Evolutionary conservation across 306 rosid genomes (phyloP).

Genomic region (Cicer arietinum): DNA sequence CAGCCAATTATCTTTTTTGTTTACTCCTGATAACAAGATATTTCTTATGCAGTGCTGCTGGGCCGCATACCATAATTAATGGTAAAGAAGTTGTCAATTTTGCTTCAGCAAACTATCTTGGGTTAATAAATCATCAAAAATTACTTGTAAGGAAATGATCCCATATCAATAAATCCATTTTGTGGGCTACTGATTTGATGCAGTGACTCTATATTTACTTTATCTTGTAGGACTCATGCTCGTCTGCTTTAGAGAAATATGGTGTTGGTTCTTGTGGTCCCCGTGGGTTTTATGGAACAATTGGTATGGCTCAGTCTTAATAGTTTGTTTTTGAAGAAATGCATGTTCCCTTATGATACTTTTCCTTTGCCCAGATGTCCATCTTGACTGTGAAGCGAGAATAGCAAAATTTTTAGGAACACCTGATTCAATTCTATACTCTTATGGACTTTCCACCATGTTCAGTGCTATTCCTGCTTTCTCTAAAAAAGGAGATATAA

Average conservation of each 20-base stretch:
- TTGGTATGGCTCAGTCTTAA: slow-evolving; percentile 64
- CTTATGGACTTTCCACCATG: slow-evolving; percentile 96
- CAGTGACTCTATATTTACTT: slow-evolving; percentile 42
- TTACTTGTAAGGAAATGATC: slow-evolving; percentile 69
- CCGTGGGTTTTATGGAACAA: slow-evolving; percentile 97
- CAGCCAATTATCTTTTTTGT: background rate
- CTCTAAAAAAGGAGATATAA: slow-evolving; percentile 87
- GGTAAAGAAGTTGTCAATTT: slow-evolving; percentile 97
- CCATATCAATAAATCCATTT: slow-evolving; percentile 20
- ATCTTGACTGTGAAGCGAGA: slow-evolving; percentile 99
- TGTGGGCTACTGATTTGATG: slow-evolving; percentile 13
- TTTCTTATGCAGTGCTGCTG: slow-evolving; percentile 86
- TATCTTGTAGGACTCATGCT: slow-evolving; percentile 79
- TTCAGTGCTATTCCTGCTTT: slow-evolving; percentile 99
- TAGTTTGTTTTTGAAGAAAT: slow-evolving; percentile 34
- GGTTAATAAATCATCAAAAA: slow-evolving; percentile 82
- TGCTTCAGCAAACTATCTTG: slow-evolving; percentile 96
- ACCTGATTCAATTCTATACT: slow-evolving; percentile 93
- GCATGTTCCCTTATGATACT: slow-evolving; percentile 28
- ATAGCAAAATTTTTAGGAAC: slow-evolving; percentile 98
- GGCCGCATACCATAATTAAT: slow-evolving; percentile 75
- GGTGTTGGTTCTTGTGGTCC: slow-evolving; percentile 99
- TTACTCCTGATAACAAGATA: slow-evolving; percentile 42
- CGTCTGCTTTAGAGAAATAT: slow-evolving; percentile 90
- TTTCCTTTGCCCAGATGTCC: slow-evolving; percentile 72